Conservation (phyloP, 176 grass and related monocot genomes). For the Sorghum bicolor region DNA sequence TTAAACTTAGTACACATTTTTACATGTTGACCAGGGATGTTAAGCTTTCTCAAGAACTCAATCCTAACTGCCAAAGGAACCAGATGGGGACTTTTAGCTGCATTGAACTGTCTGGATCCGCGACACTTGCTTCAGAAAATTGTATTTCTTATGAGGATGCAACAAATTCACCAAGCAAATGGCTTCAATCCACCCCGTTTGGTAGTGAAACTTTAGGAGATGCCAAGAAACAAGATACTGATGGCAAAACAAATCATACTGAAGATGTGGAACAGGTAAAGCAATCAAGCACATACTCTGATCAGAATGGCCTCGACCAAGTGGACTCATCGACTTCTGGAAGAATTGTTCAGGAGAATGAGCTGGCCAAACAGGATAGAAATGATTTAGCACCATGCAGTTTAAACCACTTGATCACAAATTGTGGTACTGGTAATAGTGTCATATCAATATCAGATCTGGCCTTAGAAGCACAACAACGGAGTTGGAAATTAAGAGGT, state of each 20-base stretch:
- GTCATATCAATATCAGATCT: constrained; percentile 52
- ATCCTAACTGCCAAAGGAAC: constrained; percentile 31
- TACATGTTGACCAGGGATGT: constrained; percentile 30
- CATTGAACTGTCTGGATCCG: constrained; percentile 32
- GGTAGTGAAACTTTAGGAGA: not conserved
- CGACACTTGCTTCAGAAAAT: constrained; percentile 38
- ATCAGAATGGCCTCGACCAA: constrained; percentile 28
- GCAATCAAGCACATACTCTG: not conserved
- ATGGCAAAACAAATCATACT: constrained; percentile 31
- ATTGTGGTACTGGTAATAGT: constrained; percentile 26
- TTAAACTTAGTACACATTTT: constrained; percentile 4
- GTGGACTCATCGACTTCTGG: constrained; percentile 22
- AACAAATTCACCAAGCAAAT: constrained; percentile 19
- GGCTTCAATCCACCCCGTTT: not conserved
- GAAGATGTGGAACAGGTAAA: not conserved
- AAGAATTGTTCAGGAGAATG: constrained; percentile 29
- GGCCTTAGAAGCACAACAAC: constrained; percentile 29
- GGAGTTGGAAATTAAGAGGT: constrained; percentile 15
- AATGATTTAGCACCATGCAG: constrained; percentile 46
- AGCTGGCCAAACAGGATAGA: constrained; percentile 33
- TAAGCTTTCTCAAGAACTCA: constrained; percentile 28
- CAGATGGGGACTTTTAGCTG: constrained; percentile 27
- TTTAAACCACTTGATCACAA: constrained; percentile 52
- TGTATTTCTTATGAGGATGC: constrained; percentile 27
- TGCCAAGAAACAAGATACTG: constrained; percentile 24